Evolutionary conservation across 495 filamentous ascomycete species (phyloP), one percentile per base, ranked within the genome.

Genomic region (Hypoxylon cercidicola): DNA sequence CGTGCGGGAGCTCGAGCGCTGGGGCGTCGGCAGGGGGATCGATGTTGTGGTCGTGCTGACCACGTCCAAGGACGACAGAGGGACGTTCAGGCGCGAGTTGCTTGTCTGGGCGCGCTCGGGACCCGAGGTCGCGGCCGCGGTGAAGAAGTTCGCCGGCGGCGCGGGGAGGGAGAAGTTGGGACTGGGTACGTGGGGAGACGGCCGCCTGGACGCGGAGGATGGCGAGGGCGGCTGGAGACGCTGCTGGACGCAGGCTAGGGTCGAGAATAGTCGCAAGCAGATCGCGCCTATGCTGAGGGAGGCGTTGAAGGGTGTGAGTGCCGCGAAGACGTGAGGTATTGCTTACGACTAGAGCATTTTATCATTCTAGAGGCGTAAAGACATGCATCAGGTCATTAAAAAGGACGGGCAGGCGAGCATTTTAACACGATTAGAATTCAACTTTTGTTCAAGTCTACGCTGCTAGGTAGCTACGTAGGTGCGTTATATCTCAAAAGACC

Each of bases 261-360:
- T 89, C 19, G 80, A 83, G 47, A 81, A 86, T 59, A 97, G 93
- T 75, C 80, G 94, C 66, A 98, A 98, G 78, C 89, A 92, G 80
- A 91, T 98, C 40, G 93, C 89, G 30, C 94, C 94, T 28, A 77
- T 96, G 75, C 62, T 98, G 66, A 85, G 93, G 69, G 84, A 84
- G 62, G 87, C 82, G 18, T 82, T 92, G 71, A 77, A 77, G 51
- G 75, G 76, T 45, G 54, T 60, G 5, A n/a, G n/a, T n/a, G n/a
- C n/a, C 25, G n/a, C n/a, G n/a, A 53, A 56, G 37, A 21, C 4
- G 25, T 47, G 48, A 47, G 54, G 21, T 1, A 28, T 4, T 21
- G 21, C 34, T 9, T 37, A 41, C 13, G 39, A 41, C 15, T 16
- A 41, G n/a, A 41, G 12, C 12, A n/a, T 12, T 37, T n/a, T 4